These are phyloP conservation scores for Colletotrichum sp. DNA, from an alignment of 2,329 filamentous ascomycete species.

Conservation along the genomic window DNA sequence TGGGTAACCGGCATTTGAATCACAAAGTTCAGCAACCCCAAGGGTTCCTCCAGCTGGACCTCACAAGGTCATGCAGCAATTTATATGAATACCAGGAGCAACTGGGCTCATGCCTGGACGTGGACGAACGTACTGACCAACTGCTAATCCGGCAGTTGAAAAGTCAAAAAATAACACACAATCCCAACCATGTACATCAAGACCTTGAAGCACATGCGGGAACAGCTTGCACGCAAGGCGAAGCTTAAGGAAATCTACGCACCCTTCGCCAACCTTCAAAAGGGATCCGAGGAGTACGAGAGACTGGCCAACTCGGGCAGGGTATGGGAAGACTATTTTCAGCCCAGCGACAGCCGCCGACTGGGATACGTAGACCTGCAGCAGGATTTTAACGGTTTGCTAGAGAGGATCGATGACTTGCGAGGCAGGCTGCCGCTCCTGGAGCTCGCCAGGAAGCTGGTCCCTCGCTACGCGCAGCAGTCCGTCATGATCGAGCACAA, in stretches of 20 bases:
- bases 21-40: not conserved
- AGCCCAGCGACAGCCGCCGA: conserved; percentile 14
- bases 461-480: conserved; percentile 25
- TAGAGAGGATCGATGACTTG: conserved; percentile 13
- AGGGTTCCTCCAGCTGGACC: not conserved
- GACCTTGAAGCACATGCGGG: not conserved
- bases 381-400: not conserved
- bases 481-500: conserved; percentile 27
- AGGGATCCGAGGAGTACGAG: conserved; percentile 21
- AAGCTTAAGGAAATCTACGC: conserved; percentile 14
- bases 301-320: conserved; percentile 23
- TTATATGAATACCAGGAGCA: not conserved
- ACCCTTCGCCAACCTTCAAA: not conserved
- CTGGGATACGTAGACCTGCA: not conserved
- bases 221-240: not conserved
- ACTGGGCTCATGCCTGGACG: not conserved
- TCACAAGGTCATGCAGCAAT: not conserved
- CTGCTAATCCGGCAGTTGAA: not conserved
- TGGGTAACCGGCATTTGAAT: not conserved
- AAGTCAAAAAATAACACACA: not conserved
- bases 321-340: conserved; percentile 27
- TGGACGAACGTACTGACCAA: not conserved
- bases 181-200: not conserved
- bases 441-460: conserved; percentile 7
- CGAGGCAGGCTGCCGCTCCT: not conserved